phyloP scores from a whole-genome alignment of 1,139 yeast genomes.

The Blastobotrys indianensis region DNA sequence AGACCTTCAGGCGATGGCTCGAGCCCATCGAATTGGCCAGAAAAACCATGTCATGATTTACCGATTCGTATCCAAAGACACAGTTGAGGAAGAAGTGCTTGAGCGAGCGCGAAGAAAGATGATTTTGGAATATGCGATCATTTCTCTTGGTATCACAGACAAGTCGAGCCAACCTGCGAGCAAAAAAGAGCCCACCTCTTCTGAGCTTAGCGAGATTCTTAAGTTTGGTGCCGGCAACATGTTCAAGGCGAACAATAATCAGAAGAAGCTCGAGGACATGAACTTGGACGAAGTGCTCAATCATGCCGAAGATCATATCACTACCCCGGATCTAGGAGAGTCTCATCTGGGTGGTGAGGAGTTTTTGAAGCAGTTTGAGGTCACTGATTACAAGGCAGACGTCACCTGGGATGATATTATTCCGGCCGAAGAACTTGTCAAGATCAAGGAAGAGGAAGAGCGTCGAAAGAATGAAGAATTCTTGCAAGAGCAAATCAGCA shows the following conservation, averaged over 20 bases:
- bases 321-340: slow-evolving; percentile 95
- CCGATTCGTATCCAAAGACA: slow-evolving; percentile 92
- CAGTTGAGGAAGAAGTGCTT: slow-evolving; percentile 93
- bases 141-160: slow-evolving; percentile 91
- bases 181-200: slow-evolving; percentile 69
- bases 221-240: slow-evolving; percentile 98
- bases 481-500: slow-evolving; percentile 81
- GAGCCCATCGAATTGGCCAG: slow-evolving; percentile 99
- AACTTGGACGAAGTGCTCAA: slow-evolving; percentile 92
- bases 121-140: slow-evolving; percentile 96
- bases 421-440: slow-evolving; percentile 87
- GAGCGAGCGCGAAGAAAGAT: slow-evolving; percentile 96
- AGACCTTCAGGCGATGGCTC: slow-evolving; percentile 97
- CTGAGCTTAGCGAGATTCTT: slow-evolving; percentile 85
- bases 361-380: slow-evolving; percentile 93
- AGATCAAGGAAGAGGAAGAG: slow-evolving; percentile 87
- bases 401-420: slow-evolving; percentile 99
- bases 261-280: slow-evolving; percentile 90
- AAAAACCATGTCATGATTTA: slow-evolving; percentile 96
- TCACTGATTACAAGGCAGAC: slow-evolving; percentile 97
- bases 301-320: slow-evolving; percentile 95
- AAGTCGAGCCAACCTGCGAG: slow-evolving; percentile 41
- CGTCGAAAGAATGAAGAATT: slow-evolving; percentile 79
- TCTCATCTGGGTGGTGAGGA: slow-evolving; percentile 98
- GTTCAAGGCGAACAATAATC: slow-evolving; percentile 78